These are phyloP conservation scores for Vaccinium myrtillus DNA, from an alignment of 148 eudicot species.

Conservation along the genomic window DNA sequence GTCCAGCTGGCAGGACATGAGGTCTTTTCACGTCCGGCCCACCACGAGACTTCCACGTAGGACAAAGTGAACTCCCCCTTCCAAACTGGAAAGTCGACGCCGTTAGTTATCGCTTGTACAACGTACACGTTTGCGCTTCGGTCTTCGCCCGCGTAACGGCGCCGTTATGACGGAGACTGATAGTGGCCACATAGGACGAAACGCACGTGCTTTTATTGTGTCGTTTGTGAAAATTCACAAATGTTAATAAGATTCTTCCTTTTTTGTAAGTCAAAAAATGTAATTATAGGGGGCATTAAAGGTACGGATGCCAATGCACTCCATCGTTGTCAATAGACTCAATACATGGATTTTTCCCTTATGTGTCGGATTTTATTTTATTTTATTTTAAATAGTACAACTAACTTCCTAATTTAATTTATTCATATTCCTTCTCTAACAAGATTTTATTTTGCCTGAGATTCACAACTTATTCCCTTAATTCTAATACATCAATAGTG, in stretches of 20 bases:
- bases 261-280: not conserved
- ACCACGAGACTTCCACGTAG: constrained; percentile 3
- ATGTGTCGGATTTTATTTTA: too few relatives aligned
- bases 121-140: not conserved
- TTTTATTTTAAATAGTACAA: too few relatives aligned
- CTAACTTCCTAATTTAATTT: too few relatives aligned
- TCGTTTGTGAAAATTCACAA: not conserved
- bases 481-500: too few relatives aligned
- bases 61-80: not conserved
- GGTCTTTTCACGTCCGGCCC: not conserved
- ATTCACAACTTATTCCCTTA: too few relatives aligned
- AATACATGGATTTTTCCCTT: too few relatives aligned
- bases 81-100: not conserved
- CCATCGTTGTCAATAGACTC: too few relatives aligned
- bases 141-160: not conserved
- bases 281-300: not conserved
- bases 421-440: too few relatives aligned
- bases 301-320: too few relatives aligned
- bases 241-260: not conserved
- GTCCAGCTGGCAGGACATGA: constrained; percentile 18
- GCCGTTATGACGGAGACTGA: not conserved
- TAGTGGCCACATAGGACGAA: constrained; percentile 11
- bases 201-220: constrained; percentile 7
- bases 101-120: not conserved
- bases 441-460: too few relatives aligned